A percentile compares a stretch with the other conserved stretches of the same genome.
phyloP scores from a whole-genome alignment of 2,329 filamentous ascomycete species.

The Camillea tinctor region DNA sequence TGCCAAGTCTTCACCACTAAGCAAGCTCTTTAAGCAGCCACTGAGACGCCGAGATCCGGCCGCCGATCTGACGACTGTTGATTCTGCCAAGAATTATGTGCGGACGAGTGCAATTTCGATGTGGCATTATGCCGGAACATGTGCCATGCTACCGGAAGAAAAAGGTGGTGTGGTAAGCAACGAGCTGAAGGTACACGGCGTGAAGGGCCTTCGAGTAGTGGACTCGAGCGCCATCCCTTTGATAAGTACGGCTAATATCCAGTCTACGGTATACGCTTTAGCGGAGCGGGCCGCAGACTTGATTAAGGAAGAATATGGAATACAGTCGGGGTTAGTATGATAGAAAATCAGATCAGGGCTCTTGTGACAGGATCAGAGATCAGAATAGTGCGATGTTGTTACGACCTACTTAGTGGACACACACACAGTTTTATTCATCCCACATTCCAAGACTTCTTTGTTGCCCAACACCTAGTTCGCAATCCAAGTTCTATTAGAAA shows the following conservation, averaged over 20 bases:
- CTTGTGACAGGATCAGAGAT: no score
- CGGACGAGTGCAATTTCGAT: conserved; percentile 16
- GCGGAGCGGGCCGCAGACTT: conserved; percentile 34
- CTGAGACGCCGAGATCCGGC: conserved; percentile 2
- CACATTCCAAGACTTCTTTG: no score
- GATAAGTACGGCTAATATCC: conserved; percentile 33
- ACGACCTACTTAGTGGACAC: no score
- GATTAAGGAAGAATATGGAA: conserved; percentile 24
- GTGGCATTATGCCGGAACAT: conserved; percentile 25
- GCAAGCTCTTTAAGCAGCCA: conserved; percentile 14
- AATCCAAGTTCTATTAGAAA: no score
- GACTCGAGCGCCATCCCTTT: conserved; percentile 37
- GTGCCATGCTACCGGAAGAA: conserved; percentile 28
- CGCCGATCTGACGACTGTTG: neutral
- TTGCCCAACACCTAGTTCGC: no score
- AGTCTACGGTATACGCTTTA: conserved; percentile 30
- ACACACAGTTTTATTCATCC: no score
- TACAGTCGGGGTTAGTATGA: no score
- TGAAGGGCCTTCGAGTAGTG: conserved; percentile 33
- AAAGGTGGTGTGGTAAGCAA: conserved; percentile 36
- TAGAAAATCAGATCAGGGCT: no score
- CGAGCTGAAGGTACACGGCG: conserved; percentile 34
- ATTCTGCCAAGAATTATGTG: conserved; percentile 13
- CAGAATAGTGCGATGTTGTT: no score
- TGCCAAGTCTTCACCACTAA: conserved; percentile 7